Evolutionary conservation across 2,329 filamentous ascomycete species (phyloP).

Genomic region (Alternaria sp.): DNA sequence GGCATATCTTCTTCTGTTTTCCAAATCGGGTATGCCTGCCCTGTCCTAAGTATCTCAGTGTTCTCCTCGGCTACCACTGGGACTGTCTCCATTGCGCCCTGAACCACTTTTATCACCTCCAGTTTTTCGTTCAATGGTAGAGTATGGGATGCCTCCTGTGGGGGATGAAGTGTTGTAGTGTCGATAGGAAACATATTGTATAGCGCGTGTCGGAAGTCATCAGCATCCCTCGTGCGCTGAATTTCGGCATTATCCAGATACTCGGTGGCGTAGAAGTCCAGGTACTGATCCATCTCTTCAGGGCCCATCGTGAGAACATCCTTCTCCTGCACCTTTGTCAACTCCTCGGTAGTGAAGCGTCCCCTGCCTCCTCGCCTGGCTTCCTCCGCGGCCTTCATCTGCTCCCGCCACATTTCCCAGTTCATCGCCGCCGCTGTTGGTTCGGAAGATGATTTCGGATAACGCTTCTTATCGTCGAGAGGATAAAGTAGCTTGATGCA

Average conservation of each 20-base stretch:
- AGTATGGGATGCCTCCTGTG: slow-evolving; percentile 24
- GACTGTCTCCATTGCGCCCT: slow-evolving; percentile 50
- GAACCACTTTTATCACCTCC: slow-evolving; percentile 52
- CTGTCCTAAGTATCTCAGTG: slow-evolving; percentile 49
- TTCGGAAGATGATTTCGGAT: slow-evolving; percentile 60
- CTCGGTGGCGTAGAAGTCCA: slow-evolving; percentile 76
- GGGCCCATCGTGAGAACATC: slow-evolving; percentile 68
- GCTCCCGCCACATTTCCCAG: slow-evolving; percentile 72
- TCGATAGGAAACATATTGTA: slow-evolving; percentile 53
- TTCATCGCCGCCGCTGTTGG: slow-evolving; percentile 68
- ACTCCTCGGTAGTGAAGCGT: slow-evolving; percentile 50
- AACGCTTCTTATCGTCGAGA: slow-evolving; percentile 65
- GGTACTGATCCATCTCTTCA: slow-evolving; percentile 72
- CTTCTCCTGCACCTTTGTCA: slow-evolving; percentile 63
- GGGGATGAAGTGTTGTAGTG: background rate
- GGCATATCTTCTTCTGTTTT: slow-evolving; percentile 57
- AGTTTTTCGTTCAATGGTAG: slow-evolving; percentile 37
- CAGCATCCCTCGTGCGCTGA: slow-evolving; percentile 41
- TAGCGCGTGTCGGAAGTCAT: slow-evolving; percentile 50
- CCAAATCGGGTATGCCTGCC: slow-evolving; percentile 59
- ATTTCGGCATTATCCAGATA: slow-evolving; percentile 60
- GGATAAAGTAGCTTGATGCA: slow-evolving; percentile 82
- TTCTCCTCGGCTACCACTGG: slow-evolving; percentile 48
- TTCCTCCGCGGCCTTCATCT: slow-evolving; percentile 13
- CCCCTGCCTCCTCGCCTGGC: slow-evolving; percentile 6